Evolutionary conservation across 306 rosid species (phyloP), one percentile per base, ranked within the genome.

Genomic region (Malus domestica): DNA sequence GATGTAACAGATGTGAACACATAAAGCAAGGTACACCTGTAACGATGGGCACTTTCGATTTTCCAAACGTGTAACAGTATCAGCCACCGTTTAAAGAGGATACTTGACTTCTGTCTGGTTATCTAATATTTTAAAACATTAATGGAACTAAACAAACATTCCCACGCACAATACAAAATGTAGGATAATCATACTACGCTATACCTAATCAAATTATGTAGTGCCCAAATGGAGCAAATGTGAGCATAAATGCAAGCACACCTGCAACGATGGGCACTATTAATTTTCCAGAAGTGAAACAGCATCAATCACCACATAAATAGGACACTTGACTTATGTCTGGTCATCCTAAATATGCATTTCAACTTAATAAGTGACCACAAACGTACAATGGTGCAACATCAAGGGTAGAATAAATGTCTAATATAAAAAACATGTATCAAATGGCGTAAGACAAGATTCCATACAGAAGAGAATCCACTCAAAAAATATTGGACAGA

Each of bases 41-140:
- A 87, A 87, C 83, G 86, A 82, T 74, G 88, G 80, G 75, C 85
- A 68, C 80, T 1, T 57, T 75, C 16, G 3, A 40, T 85, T 68
- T 87, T 32, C 87, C 87, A 84, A 83, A 82, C 84, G 68, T 54
- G 85, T 84, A 84, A 82, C 88, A 8, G 80, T 76, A 82, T 82
- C 83, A 66, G 13, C 20, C 13, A 74, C 44, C 4, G 44, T 13
- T 61, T 19, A 22, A 74, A 33, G 85, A 74, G 67, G 83, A 74
- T 70, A 84, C 82, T 62, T 77, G 42, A 38, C 9, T 38, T 38
- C 42, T 38, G 10, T 38, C 42, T 38, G 42, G 42, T 38, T 7
- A 38, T 38, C 10, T 38, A 38, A 38, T 38, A 38, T 7, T 38
- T 38, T 38, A 38, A 38, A 38, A 38, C 42, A 38, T 7, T 38